Evolutionary conservation across 768 basidiomycete genomes (phyloP), one percentile per base, ranked within the genome.

Genomic region (Boletus rex-veris): DNA sequence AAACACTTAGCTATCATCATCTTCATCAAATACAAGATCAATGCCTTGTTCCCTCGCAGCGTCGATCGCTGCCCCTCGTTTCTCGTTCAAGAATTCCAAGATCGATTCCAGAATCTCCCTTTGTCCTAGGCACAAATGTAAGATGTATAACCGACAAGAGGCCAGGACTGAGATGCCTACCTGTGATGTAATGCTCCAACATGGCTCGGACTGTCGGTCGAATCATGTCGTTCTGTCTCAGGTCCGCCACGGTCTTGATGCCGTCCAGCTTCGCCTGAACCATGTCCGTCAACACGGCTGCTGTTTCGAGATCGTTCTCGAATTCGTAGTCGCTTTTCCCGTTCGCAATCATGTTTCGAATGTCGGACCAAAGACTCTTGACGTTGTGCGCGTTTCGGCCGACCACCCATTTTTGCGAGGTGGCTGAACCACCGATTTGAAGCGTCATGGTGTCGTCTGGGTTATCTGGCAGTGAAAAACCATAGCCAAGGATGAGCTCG

Each of bases 401-500:
- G 11, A 88, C 73, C 52, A 86, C 81, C 81, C 87, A 89, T 61
- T 73, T 79, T 50, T 71, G 69, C 7, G 55, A 58, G 2, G 67
- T 64, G 1, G 47, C 53, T 1, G 62, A 50, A 1, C 87, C 84
- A 1, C 87, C 87, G 38, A 96, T 73, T 56, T 85, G 86, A 33
- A 97, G 79, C 1, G 88, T 76, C 60, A 95, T 87, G 1, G 88
- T 90, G 64, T 97, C 95, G 63, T 93, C 90, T 0, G 87, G 88
- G 58, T 97, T 97, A 28, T 82, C 58, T 2, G 79, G 73, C 4
- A 95, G 66, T 0, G 89, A 82, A 71, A 98, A 98, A 1, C 96
- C 95, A 64, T 97, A 98, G 6, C 90, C 92, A 5, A 98, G 78
- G 43, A 98, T 82, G 41, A 98, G 79, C 69, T 95, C 91, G 26